Evolutionary conservation across 371 early-diverging fungal species (phyloP).

Genomic region (Mortierella sp.): DNA sequence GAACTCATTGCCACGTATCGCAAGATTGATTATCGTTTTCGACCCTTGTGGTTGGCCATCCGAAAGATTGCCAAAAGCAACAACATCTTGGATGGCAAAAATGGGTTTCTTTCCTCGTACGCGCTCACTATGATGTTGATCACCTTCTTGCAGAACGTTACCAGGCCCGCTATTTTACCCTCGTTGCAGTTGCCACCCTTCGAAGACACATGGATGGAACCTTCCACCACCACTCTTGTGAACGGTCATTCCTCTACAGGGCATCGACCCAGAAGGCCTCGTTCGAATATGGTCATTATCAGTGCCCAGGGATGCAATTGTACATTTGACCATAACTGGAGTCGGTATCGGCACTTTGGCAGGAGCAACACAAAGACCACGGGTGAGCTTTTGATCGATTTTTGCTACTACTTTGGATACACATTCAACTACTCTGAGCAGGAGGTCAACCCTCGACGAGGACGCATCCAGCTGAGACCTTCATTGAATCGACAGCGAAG

Average conservation of each 20-base stretch:
- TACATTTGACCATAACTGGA: slow-evolving; percentile 7
- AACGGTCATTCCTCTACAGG: neutral
- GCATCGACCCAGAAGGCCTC: neutral
- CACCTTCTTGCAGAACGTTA: slow-evolving; percentile 8
- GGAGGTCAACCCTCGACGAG: slow-evolving; percentile 64
- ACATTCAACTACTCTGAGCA: slow-evolving; percentile 59
- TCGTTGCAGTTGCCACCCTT: slow-evolving; percentile 6
- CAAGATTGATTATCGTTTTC: slow-evolving; percentile 62
- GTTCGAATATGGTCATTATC: no score
- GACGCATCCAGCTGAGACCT: slow-evolving; percentile 20
- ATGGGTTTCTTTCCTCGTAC: slow-evolving; percentile 15
- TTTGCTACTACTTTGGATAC: slow-evolving; percentile 66
- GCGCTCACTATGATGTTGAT: slow-evolving; percentile 21
- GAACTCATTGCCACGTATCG: slow-evolving; percentile 64
- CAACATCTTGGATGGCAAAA: slow-evolving; percentile 44
- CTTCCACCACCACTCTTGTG: neutral
- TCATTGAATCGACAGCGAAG: neutral
- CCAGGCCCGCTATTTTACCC: slow-evolving; percentile 2
- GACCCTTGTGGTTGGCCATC: slow-evolving; percentile 63
- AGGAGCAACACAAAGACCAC: slow-evolving; percentile 58
- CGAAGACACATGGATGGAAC: neutral
- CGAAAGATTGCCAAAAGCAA: slow-evolving; percentile 63
- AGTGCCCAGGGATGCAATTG: slow-evolving; percentile 4
- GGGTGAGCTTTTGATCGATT: slow-evolving; percentile 64
- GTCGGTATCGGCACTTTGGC: slow-evolving; percentile 56